Conservation (phyloP, 2,329 filamentous ascomycete genomes). For the Cladosporium phlei region DNA sequence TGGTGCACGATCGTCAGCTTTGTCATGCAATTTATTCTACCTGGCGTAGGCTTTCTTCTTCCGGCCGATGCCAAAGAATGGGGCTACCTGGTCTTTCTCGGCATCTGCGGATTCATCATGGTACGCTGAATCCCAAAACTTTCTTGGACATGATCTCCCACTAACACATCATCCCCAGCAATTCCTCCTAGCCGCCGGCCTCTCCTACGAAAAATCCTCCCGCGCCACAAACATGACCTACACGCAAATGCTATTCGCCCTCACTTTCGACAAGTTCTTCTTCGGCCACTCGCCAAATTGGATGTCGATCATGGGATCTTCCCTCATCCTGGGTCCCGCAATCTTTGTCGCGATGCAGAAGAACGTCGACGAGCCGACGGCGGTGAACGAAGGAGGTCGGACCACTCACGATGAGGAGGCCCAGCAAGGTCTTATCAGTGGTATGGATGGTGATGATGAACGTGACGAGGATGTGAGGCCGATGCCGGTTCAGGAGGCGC, state of each 20-base stretch:
- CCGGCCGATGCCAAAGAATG: constrained; percentile 56
- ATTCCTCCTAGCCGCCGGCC: constrained; percentile 73
- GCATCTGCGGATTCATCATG: constrained; percentile 71
- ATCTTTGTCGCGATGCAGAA: constrained; percentile 59
- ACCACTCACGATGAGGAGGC: constrained; percentile 22
- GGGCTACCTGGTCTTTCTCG: constrained; percentile 63
- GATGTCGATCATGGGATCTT: constrained; percentile 57
- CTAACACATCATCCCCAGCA: constrained; percentile 47
- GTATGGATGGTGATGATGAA: background rate
- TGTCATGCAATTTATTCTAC: constrained; percentile 53
- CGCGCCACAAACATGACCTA: constrained; percentile 65
- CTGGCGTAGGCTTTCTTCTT: constrained; percentile 53
- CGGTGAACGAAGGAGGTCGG: constrained; percentile 6
- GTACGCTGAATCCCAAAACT: constrained; percentile 24
- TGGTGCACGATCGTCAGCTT: constrained; percentile 66
- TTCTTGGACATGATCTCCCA: background rate
- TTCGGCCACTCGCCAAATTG: constrained; percentile 56
- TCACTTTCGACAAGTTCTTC: constrained; percentile 59
- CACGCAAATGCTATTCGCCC: constrained; percentile 65
- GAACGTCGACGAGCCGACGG: constrained; percentile 29
- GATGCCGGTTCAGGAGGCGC: too few relatives aligned
- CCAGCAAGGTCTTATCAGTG: constrained; percentile 18
- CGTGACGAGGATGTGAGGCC: background rate
- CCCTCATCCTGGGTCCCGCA: constrained; percentile 60
- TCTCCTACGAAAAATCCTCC: constrained; percentile 64